phyloP scores from a whole-genome alignment of 2,329 filamentous ascomycete genomes.

The Arachnomyces sp. region DNA sequence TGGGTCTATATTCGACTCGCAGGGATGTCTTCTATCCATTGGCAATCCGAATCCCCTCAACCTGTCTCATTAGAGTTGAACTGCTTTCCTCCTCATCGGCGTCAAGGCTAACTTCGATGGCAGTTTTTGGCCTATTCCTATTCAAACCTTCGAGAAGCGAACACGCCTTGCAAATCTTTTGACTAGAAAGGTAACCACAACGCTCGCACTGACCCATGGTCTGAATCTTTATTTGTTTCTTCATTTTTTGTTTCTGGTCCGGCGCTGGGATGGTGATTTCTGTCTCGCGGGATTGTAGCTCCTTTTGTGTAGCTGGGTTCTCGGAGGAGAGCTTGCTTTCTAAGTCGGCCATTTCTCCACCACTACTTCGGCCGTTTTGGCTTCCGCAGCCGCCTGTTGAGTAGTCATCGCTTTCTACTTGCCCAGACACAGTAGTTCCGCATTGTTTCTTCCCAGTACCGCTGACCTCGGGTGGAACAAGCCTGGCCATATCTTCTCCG shows the following conservation, averaged over 20 bases:
- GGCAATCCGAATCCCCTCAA: conserved; percentile 40
- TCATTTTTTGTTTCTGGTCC: conserved; percentile 19
- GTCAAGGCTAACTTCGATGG: conserved; percentile 34
- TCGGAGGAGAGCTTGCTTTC: conserved; percentile 61
- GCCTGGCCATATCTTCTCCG: conserved; percentile 87
- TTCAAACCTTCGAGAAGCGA: conserved; percentile 83
- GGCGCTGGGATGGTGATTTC: conserved; percentile 47
- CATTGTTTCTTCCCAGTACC: conserved; percentile 22
- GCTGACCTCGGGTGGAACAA: conserved; percentile 58
- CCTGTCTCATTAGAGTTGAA: conserved; percentile 43
- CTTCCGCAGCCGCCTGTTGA: conserved; percentile 65
- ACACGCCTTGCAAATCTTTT: conserved; percentile 89
- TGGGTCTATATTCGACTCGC: too few species aligned
- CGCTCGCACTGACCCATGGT: conserved; percentile 69
- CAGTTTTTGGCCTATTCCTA: conserved; percentile 51
- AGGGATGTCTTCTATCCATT: conserved; percentile 17
- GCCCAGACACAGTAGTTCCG: conserved; percentile 22
- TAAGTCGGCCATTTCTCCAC: conserved; percentile 73
- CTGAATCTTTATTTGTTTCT: conserved; percentile 52
- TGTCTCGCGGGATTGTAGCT: conserved; percentile 48
- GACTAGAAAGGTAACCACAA: conserved; percentile 94
- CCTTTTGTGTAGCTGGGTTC: conserved; percentile 44
- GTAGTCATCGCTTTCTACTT: conserved; percentile 46
- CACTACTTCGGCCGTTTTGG: conserved; percentile 55
- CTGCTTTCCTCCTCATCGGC: conserved; percentile 45